Base-by-base conservation (phyloP, 345 rosid species). In the Eucalyptus leucophloia region DNA sequence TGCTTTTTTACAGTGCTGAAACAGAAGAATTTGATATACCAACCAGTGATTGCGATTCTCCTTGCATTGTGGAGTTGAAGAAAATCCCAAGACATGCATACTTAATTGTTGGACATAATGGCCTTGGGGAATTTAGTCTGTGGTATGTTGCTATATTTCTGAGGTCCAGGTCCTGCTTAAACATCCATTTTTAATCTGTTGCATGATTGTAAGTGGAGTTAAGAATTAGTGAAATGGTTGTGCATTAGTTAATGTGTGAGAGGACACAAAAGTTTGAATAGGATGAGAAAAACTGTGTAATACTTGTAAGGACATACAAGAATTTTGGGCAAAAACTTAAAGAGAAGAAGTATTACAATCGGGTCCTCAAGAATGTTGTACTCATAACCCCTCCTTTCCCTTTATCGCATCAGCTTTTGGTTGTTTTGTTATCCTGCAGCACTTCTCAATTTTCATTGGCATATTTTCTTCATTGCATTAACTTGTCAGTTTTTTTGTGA, bases 41-140 rank as follows among this genome's bases (percentile, higher is more conserved):
- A 65, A 89, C 92, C 77, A 92, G 91, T 88, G 94, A 93, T 89
- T 89, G 89, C 90, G 86, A 90, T 88, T 91, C 94, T 87, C 92
- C 97, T 87, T 90, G 94, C 94, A 93, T 96, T 88, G 90, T 95
- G 90, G 98, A 95, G 88, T 89, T 98, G 94, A 95, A 95, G 95
- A 95, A 93, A 91, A 93, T 97, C 90, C 96, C 97, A 15, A 92
- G 94, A 58, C 92, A 91, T 94, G 92, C 93, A 72, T 90, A 91
- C 92, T 93, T 97, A 28, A 92, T 98, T 87, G 88, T 97, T 32
- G 98, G 99, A 88, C 97, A 94, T 91, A 93, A 95, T 91, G 97
- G 95, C 91, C 90, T 92, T 89, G 98, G 97, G 87, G 97, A 97
- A 89, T 98, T 98, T 91, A 93, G 92, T 80, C 14, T 98, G 89